phyloP scores from a whole-genome alignment of 208 protist genomes.

The Trypanosoma conorhini region DNA sequence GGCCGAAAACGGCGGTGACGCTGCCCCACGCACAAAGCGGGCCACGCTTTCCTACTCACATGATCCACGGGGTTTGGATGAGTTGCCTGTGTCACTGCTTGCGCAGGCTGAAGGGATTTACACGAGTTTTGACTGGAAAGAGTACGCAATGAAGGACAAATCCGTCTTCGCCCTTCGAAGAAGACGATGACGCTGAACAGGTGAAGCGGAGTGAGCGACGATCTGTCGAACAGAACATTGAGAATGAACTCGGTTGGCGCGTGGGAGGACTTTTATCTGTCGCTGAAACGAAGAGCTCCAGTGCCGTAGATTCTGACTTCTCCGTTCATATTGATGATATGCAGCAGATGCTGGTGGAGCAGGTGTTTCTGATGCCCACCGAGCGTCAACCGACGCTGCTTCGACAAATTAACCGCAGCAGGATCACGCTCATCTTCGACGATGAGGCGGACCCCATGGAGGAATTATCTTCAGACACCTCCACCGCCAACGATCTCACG shows the following conservation, averaged over 20 bases:
- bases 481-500: conserved; percentile 9
- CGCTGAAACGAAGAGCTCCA: conserved; percentile 36
- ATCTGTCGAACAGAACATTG: conserved; percentile 65
- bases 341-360: conserved; percentile 84
- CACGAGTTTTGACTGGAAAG: conserved; percentile 44
- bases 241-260: conserved; percentile 62
- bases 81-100: neutral
- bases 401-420: conserved; percentile 77
- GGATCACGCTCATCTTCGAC: conserved; percentile 72
- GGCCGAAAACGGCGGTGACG: neutral
- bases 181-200: conserved; percentile 25
- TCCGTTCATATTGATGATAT: conserved; percentile 64
- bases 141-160: conserved; percentile 33
- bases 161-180: conserved; percentile 21
- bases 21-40: neutral
- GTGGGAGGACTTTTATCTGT: conserved; percentile 68
- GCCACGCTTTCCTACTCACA: neutral
- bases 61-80: neutral
- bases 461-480: conserved; percentile 8
- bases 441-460: conserved; percentile 14
- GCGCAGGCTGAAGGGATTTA: conserved; percentile 13
- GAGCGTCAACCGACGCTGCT: conserved; percentile 71
- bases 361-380: conserved; percentile 73
- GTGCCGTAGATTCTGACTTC: conserved; percentile 79
- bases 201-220: conserved; percentile 38